Conservation (phyloP, 768 basidiomycete genomes). For the Leccinum sublutescens region DNA sequence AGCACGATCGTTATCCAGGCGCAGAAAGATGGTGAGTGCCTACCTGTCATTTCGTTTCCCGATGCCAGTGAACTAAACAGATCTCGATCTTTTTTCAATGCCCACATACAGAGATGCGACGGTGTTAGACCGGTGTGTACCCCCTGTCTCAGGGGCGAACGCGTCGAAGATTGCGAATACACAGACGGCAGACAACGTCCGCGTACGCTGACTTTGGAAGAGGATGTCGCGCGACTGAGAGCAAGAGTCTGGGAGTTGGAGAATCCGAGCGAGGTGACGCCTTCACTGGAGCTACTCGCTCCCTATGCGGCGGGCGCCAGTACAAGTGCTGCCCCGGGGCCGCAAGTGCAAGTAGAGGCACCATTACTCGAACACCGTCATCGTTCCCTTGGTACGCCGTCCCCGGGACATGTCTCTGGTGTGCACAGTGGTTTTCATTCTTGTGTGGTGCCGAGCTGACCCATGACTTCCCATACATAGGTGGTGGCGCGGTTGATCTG, state of each 20-base stretch:
- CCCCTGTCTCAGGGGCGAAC: slow-evolving; percentile 57
- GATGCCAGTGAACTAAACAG: not conserved
- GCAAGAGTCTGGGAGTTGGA: slow-evolving; percentile 58
- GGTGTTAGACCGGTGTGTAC: slow-evolving; percentile 62
- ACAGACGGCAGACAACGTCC: slow-evolving; percentile 61
- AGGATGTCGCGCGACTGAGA: slow-evolving; percentile 54
- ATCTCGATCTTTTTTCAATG: not conserved
- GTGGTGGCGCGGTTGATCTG: not conserved
- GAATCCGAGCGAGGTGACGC: slow-evolving; percentile 45
- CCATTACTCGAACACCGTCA: not conserved
- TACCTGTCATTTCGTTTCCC: not conserved
- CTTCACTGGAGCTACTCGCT: slow-evolving; percentile 49
- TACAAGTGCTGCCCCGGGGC: not conserved
- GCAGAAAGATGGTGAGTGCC: slow-evolving; percentile 46
- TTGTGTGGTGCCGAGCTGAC: not conserved
- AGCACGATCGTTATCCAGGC: slow-evolving; percentile 28
- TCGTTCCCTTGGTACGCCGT: not conserved
- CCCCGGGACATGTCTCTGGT: not conserved
- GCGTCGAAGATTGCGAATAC: slow-evolving; percentile 71
- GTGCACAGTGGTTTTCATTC: not conserved
- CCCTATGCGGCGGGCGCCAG: slow-evolving; percentile 38
- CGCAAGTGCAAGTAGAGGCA: not conserved
- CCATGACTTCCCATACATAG: not conserved
- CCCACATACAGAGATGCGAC: slow-evolving; percentile 58
- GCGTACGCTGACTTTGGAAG: slow-evolving; percentile 57